These are phyloP conservation scores for Phaeotremella skinneri DNA, from an alignment of 768 basidiomycete species.

Conservation along the genomic window DNA sequence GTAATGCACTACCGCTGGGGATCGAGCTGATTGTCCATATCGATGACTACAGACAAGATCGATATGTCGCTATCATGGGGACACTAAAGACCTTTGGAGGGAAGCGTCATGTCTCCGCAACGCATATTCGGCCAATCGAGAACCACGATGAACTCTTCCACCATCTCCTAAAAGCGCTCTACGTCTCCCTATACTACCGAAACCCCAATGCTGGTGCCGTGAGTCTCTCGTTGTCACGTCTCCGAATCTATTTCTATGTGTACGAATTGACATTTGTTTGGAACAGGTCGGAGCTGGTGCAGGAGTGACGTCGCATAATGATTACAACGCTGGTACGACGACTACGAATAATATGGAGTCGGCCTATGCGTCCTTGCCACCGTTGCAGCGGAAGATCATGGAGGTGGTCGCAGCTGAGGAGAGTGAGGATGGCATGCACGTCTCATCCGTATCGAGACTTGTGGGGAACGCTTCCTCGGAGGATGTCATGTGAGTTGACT, in stretches of 20 bases:
- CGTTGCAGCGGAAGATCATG: constrained; percentile 65
- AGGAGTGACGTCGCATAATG: constrained; percentile 11
- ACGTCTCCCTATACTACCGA: constrained; percentile 61
- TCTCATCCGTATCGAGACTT: constrained; percentile 67
- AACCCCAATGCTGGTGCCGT: constrained; percentile 60
- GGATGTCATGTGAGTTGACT: constrained; percentile 63
- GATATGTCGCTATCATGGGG: constrained; percentile 77
- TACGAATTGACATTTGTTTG: background rate
- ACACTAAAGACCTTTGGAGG: constrained; percentile 74
- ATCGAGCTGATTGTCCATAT: constrained; percentile 4
- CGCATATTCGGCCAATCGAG: constrained; percentile 65
- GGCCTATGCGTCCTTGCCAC: constrained; percentile 60
- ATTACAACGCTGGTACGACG: constrained; percentile 14
- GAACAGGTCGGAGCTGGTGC: constrained; percentile 11
- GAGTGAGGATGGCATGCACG: constrained; percentile 67
- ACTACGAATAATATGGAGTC: constrained; percentile 15
- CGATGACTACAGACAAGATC: constrained; percentile 60
- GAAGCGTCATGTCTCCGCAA: constrained; percentile 78
- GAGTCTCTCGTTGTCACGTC: constrained; percentile 4
- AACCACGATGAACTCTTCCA: constrained; percentile 77
- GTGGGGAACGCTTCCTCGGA: constrained; percentile 60
- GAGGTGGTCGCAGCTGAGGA: constrained; percentile 61
- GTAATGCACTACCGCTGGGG: background rate
- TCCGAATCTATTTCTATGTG: constrained; percentile 1
- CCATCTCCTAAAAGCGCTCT: constrained; percentile 73